Evolutionary conservation across 192 early-diverging fungal species (phyloP), one percentile per base, ranked within the genome.

Genomic region (Anaeromyces robustus): DNA sequence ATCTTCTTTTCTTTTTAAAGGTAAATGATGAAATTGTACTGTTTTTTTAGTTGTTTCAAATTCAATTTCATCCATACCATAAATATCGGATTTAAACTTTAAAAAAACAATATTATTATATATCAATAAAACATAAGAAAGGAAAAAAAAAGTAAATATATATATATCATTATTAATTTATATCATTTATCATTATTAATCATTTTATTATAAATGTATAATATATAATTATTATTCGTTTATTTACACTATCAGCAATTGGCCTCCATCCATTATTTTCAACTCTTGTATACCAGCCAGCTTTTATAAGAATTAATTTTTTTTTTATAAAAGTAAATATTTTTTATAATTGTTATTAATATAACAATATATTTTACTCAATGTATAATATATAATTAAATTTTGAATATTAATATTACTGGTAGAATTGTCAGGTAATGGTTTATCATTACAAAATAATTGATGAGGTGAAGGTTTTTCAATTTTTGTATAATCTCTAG

Each of bases 261-360:
- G 90, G 86, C 39, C 90, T 81, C 90, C 90, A 91, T 11, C 87
- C 90, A 80, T 91, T 91, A 80, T 88, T 88, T 81, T 91, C 90
- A 29, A 87, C 34, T 52, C 90, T 81, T 30, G 83, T 79, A 82
- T 91, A 91, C 90, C 90, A 91, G 29, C 85, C 87, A 30, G 79
- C 87, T 85, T 29, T 13, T 30, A 29, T 12, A n/a, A n/a, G n/a
- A 77, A 32, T 28, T 29, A 0, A 22, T 29, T 29, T 39, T 39
- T 39, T 39, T 39, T 14, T 14, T 39, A 39, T 81, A 81, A 12
- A 30, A 77, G 2, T 30, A 31, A 79, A 12, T 81, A 30, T 14
- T 7, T 29, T 34, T 39, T 26, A 7, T 29, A 80, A 7, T 41
- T n/a, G n/a, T n/a, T n/a, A n/a, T n/a, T n/a, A n/a, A n/a, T n/a